Percentiles rank a stretch among this genome's conserved stretches.
Conservation (phyloP, 2,329 filamentous ascomycete genomes). For the Cryphonectria naterciae region DNA sequence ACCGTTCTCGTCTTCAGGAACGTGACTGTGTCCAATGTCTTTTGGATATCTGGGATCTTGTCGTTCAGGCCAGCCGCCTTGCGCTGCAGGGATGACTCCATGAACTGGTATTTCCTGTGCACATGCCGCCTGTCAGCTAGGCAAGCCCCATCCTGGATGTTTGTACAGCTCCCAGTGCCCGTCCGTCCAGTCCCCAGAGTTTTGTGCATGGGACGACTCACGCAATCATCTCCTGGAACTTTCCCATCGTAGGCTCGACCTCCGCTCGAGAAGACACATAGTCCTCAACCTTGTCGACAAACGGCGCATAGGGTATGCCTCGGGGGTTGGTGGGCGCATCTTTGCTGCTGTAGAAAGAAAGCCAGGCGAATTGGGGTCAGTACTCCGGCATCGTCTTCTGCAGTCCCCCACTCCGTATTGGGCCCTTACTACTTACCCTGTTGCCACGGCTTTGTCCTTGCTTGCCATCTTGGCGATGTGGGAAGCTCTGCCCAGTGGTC, state of each 20-base stretch:
- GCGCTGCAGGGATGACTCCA: slow-evolving; percentile 92
- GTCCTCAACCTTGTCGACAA: slow-evolving; percentile 87
- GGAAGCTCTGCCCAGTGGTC: neutral
- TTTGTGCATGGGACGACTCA: slow-evolving; percentile 48
- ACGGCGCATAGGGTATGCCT: slow-evolving; percentile 82
- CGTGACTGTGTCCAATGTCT: slow-evolving; percentile 88
- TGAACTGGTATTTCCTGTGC: slow-evolving; percentile 96
- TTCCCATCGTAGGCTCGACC: slow-evolving; percentile 79
- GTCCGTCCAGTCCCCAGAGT: neutral
- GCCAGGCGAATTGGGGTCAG: slow-evolving; percentile 10
- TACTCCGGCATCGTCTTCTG: neutral
- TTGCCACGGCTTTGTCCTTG: slow-evolving; percentile 43
- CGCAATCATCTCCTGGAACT: slow-evolving; percentile 94
- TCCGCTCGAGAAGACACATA: slow-evolving; percentile 79
- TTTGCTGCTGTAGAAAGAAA: slow-evolving; percentile 46
- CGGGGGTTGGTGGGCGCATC: slow-evolving; percentile 73
- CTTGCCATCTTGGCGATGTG: slow-evolving; percentile 41
- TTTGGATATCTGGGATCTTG: slow-evolving; percentile 96
- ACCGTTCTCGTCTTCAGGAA: slow-evolving; percentile 82
- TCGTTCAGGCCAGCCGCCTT: slow-evolving; percentile 81
- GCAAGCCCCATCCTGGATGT: neutral
- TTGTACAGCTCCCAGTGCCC: neutral
- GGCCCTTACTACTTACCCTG: slow-evolving; percentile 38
- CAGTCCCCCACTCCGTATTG: neutral
- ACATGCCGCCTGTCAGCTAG: slow-evolving; percentile 8